Evolutionary conservation across 371 early-diverging fungal genomes (phyloP), one percentile per base, ranked within the genome.

Genomic region (Mucor indicus): DNA sequence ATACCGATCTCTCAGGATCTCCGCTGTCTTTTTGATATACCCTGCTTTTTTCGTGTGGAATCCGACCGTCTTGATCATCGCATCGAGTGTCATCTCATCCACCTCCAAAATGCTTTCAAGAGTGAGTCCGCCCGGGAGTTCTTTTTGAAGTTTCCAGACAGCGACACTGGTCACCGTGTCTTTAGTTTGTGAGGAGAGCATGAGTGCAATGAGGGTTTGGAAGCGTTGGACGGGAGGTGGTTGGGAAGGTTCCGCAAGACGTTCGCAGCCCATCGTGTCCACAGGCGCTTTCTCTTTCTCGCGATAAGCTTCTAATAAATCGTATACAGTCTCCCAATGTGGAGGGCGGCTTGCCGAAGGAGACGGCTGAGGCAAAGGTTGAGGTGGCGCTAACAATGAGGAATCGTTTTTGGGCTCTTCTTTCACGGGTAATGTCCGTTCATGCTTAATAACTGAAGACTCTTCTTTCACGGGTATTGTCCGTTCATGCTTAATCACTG

Each of bases 141-240:
- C 70, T n/a, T 63, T 55, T 35, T 87, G 80, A 20, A 96, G 62
- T 11, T 70, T 78, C 23, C 67, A 62, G 21, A 97, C 79, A 3
- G 90, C 92, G 10, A 73, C 84, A 2, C 91, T 90, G 0, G 93
- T 95, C 3, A 91, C 81, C 8, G 89, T 86, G 60, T 99, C 99
- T 59, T 92, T 92, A 3, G 99, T 98, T 69, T 97, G 97, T 19
- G 96, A 87, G 8, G 98, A 97, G 11, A 99, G 79, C 77, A 95
- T 89, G 33, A 99, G 71, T 0, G 96, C 72, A n/a, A 95, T 69
- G 1, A 99, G 72, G 3, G 93, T 87, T 53, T 95, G 93, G 64
- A 89, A 98, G 27, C 96, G 82, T 37, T 69, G 82, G 3, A 77
- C 80, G 78, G 86, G 17, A 13, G 55, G 52, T 25, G 55, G 24